Percentiles rank a stretch among this genome's conserved stretches.
Conservation (phyloP, 257 asterid species). For the Salvia miltiorrhiza region DNA sequence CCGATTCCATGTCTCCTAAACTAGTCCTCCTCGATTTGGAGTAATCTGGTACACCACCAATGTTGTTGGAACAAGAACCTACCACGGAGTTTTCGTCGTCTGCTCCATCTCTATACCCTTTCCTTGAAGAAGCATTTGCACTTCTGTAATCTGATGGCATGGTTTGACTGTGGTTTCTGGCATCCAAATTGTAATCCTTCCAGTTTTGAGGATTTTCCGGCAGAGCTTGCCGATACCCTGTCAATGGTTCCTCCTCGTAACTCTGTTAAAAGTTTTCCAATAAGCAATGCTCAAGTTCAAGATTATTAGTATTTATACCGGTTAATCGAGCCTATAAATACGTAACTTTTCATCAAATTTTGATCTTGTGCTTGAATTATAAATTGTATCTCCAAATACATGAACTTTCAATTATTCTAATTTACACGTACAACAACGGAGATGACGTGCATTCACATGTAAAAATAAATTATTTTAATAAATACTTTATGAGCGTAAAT, state of each 20-base stretch:
- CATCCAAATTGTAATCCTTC: slow-evolving; percentile 45
- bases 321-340: too few species aligned
- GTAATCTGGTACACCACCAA: slow-evolving; percentile 20
- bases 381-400: too few species aligned
- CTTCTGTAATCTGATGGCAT: slow-evolving; percentile 45
- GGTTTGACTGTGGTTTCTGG: slow-evolving; percentile 32
- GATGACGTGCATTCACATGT: too few species aligned
- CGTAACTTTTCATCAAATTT: too few species aligned
- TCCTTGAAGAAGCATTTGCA: slow-evolving; percentile 42
- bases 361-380: too few species aligned
- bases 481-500: too few species aligned
- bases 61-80: slow-evolving; percentile 10
- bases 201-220: slow-evolving; percentile 50
- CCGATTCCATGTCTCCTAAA: slow-evolving; percentile 57
- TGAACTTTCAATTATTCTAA: too few species aligned
- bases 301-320: too few species aligned
- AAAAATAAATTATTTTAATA: too few species aligned
- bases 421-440: too few species aligned
- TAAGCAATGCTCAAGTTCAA: neutral
- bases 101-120: slow-evolving; percentile 24
- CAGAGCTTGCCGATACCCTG: slow-evolving; percentile 55
- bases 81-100: slow-evolving; percentile 16
- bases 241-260: slow-evolving; percentile 68
- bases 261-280: slow-evolving; percentile 43
- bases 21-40: slow-evolving; percentile 57